A percentile compares a stretch with the other conserved stretches of the same genome.
Conservation (phyloP, 352 stramenopile species). For the Globisporangium barbulae region DNA sequence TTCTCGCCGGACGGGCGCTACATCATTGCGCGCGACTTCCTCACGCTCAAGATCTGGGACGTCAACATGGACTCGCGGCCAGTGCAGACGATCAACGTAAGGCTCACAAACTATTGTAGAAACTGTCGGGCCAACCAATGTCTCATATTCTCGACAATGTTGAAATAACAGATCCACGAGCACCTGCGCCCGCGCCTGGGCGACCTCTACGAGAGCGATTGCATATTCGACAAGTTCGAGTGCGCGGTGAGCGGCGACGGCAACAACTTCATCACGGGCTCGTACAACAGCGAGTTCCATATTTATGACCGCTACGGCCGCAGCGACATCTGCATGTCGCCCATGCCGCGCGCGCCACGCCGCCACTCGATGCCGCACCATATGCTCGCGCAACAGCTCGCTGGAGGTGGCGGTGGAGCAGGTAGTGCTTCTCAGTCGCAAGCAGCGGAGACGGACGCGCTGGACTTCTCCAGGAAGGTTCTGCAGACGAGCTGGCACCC, state of each 20-base stretch:
- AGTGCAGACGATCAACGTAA: slow-evolving; percentile 91
- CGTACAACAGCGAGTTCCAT: slow-evolving; percentile 94
- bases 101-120: slow-evolving; percentile 7
- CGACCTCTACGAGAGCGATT: slow-evolving; percentile 95
- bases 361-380: slow-evolving; percentile 72
- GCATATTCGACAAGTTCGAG: slow-evolving; percentile 98
- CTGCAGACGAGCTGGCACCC: slow-evolving; percentile 86
- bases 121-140: not conserved
- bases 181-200: slow-evolving; percentile 84
- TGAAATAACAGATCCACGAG: slow-evolving; percentile 80
- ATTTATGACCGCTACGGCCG: slow-evolving; percentile 88
- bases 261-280: slow-evolving; percentile 92
- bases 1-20: slow-evolving; percentile 93
- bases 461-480: slow-evolving; percentile 87
- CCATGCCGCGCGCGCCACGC: slow-evolving; percentile 39
- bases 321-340: slow-evolving; percentile 68
- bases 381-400: slow-evolving; percentile 60
- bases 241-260: slow-evolving; percentile 88
- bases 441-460: slow-evolving; percentile 36
- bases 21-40: slow-evolving; percentile 94
- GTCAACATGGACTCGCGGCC: slow-evolving; percentile 93
- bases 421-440: slow-evolving; percentile 23
- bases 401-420: slow-evolving; percentile 27
- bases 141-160: not conserved
- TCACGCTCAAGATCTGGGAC: slow-evolving; percentile 97